A percentile compares a stretch with the other conserved stretches of the same genome.
phyloP scores from a whole-genome alignment of 2,329 filamentous ascomycete species.

The Samsoniella hepiali region DNA sequence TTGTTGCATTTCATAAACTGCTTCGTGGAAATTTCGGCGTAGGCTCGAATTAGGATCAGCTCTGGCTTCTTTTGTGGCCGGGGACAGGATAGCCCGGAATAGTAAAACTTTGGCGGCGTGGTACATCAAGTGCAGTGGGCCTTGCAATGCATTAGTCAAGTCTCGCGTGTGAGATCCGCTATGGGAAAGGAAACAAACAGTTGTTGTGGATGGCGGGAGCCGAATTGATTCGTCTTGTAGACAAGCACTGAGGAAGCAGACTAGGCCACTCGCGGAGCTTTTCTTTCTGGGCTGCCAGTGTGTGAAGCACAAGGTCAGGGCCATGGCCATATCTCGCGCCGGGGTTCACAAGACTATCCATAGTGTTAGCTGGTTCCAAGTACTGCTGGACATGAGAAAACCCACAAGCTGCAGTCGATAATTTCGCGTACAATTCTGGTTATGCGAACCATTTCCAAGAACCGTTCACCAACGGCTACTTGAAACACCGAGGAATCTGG shows the following conservation, averaged over 20 bases:
- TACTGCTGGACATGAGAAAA: background rate
- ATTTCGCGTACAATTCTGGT: constrained; percentile 32
- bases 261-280: constrained; percentile 36
- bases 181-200: constrained; percentile 20
- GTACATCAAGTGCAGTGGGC: constrained; percentile 41
- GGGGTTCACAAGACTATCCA: constrained; percentile 27
- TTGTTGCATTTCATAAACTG: constrained; percentile 35
- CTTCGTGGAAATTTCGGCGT: constrained; percentile 33
- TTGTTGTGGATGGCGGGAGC: constrained; percentile 25
- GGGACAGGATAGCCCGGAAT: constrained; percentile 44
- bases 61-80: constrained; percentile 41
- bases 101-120: constrained; percentile 41
- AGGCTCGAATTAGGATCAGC: constrained; percentile 34
- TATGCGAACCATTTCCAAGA: constrained; percentile 34
- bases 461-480: constrained; percentile 36
- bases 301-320: constrained; percentile 21
- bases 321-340: constrained; percentile 20
- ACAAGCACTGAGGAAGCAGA: constrained; percentile 35
- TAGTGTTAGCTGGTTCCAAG: constrained; percentile 7
- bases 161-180: background rate
- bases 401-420: constrained; percentile 35
- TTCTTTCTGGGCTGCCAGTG: constrained; percentile 28
- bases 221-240: constrained; percentile 24
- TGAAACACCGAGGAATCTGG: constrained; percentile 31
- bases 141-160: constrained; percentile 19